phyloP scores from a whole-genome alignment of 129 eudicot species.

The Scalesia atractyloides region DNA sequence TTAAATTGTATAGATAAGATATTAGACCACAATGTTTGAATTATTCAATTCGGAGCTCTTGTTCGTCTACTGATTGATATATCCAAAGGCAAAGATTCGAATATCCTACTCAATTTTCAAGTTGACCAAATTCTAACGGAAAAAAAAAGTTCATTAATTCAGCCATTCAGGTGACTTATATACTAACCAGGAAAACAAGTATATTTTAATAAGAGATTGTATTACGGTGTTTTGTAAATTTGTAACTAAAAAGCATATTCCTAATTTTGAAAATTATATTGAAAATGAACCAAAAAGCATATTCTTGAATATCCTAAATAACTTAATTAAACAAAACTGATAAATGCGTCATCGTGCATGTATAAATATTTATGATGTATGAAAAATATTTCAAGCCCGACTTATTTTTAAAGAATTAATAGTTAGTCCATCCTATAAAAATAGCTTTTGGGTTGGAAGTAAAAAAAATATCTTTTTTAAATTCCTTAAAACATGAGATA shows the following conservation, averaged over 20 bases:
- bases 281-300: conserved; percentile 18
- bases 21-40: neutral
- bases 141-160: neutral
- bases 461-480: no score
- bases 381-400: neutral
- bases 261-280: conserved; percentile 2
- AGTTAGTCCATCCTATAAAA: neutral
- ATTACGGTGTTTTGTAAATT: neutral
- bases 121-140: neutral
- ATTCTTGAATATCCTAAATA: neutral
- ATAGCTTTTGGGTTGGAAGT: no score
- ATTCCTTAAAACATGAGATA: no score
- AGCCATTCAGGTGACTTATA: neutral
- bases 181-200: neutral
- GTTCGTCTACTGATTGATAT: conserved; percentile 21
- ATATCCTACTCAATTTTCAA: conserved; percentile 11
- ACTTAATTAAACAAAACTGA: neutral
- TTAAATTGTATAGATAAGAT: neutral
- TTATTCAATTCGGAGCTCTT: conserved; percentile 13
- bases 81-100: conserved; percentile 19
- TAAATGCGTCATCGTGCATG: neutral
- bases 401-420: neutral
- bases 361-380: neutral
- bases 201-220: neutral
- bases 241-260: neutral